Base-by-base conservation (phyloP, 2,329 filamentous ascomycete species). In the Arachnomyces sp. region DNA sequence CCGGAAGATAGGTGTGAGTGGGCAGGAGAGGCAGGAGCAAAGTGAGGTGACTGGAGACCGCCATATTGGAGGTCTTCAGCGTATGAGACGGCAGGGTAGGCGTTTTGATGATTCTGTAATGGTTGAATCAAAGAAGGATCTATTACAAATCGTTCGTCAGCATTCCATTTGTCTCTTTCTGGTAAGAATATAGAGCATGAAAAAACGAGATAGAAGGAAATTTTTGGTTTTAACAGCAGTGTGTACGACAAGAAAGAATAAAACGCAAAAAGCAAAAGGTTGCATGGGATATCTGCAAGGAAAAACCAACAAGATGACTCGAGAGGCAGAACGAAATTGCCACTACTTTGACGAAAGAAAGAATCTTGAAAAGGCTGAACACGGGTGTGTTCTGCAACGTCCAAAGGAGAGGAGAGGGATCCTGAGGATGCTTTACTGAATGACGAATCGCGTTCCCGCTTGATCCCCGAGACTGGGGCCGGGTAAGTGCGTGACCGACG, bases 41-140 rank as follows among this genome's bases (percentile, higher is more conserved):
- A 63, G 29, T 50, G 53, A 11, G 44, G 39, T 18, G 49, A 49
- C 11, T 53, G 56, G n/a, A 52, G 36, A 15, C 60, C 46, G 36
- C 52, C 16, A 44, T 51, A 54, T n/a, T 53, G 54, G 5, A 51
- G 32, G 30, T 63, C 59, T 17, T 63, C 61, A 7, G 54, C 44
- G 40, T 60, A 65, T 5, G 60, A 52, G 39, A 62, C 54, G 29
- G 55, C 45, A 21, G 56, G 51, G 32, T 61, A 52, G 21, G 47
- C 50, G 25, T 49, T 48, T 25, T 52, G 52, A 33, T 52, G 48
- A 9, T 25, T 25, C 41, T 60, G 54, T 17, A 69, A 71, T 16
- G 73, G 69, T 42, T 78, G 72, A 34, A 80, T 75, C 29, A 79
- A 61, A 16, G 72, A 74, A 25, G 77, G 76, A 60, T 80, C 77